Conservation (phyloP, 805 yeast species). For the Suhomyces pyralidae region DNA sequence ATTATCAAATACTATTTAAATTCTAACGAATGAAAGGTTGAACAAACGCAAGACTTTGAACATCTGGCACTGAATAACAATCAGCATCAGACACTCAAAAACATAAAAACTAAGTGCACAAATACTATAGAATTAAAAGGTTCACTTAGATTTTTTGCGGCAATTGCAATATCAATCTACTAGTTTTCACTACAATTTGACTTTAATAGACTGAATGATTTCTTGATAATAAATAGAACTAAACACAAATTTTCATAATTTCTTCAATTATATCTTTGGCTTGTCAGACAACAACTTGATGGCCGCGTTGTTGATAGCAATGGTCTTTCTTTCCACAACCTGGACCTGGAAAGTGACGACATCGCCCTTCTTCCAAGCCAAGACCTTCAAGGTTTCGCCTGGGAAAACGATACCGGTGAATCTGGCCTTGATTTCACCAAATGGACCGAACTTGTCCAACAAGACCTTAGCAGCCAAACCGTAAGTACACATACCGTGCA, state of each 20-base stretch:
- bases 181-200: too few species aligned
- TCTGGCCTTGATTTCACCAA: constrained; percentile 82
- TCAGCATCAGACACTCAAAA: too few species aligned
- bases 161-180: too few species aligned
- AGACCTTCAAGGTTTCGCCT: constrained; percentile 79
- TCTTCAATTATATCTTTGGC: constrained; percentile 32
- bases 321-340: constrained; percentile 70
- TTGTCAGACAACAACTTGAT: constrained; percentile 50
- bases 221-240: constrained; percentile 4
- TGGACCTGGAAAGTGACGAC: constrained; percentile 75
- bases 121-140: too few species aligned
- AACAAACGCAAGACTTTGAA: too few species aligned
- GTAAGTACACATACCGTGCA: constrained; percentile 87
- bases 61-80: too few species aligned
- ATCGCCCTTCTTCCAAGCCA: constrained; percentile 81
- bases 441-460: constrained; percentile 75
- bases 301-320: constrained; percentile 87
- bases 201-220: too few species aligned
- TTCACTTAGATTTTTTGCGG: too few species aligned
- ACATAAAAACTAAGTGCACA: too few species aligned
- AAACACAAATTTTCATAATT: constrained; percentile 3
- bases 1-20: too few species aligned
- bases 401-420: constrained; percentile 92
- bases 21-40: too few species aligned
- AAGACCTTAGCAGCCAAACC: constrained; percentile 79